These are phyloP conservation scores for Oxyria digyna DNA, from an alignment of 148 eudicot species.

Conservation along the genomic window DNA sequence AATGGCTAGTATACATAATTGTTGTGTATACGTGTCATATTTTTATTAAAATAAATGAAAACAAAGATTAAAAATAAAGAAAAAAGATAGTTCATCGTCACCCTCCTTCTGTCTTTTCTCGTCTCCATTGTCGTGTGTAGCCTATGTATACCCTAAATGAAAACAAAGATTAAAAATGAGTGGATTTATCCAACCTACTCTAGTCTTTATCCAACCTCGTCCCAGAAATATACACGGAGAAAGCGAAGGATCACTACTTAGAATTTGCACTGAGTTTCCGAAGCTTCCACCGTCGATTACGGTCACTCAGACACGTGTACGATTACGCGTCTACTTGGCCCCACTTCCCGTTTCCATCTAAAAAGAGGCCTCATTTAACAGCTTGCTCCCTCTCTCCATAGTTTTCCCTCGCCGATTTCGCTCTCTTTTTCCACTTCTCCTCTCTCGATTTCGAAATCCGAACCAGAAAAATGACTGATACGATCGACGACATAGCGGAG, in stretches of 20 bases:
- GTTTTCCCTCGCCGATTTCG: not conserved
- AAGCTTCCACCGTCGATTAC: not conserved
- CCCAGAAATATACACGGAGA: no score
- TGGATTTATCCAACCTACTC: no score
- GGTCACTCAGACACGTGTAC: not conserved
- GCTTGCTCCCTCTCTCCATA: not conserved
- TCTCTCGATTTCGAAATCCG: not conserved
- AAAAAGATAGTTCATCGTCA: no score
- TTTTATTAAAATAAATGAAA: no score
- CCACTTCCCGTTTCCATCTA: not conserved
- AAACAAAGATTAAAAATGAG: no score
- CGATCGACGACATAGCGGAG: conserved; percentile 80
- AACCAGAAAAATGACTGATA: conserved; percentile 34
- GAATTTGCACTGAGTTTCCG: not conserved
- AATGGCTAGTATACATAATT: no score
- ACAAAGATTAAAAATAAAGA: no score
- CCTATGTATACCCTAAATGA: no score
- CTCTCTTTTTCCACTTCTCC: not conserved
- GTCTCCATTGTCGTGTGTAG: no score
- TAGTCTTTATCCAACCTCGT: no score
- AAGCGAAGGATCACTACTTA: not conserved
- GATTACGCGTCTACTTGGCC: not conserved
- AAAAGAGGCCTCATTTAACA: not conserved
- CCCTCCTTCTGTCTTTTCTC: no score
- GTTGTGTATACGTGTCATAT: no score